phyloP scores from a whole-genome alignment of 2,329 filamentous ascomycete genomes.

The Microdochium nivale region DNA sequence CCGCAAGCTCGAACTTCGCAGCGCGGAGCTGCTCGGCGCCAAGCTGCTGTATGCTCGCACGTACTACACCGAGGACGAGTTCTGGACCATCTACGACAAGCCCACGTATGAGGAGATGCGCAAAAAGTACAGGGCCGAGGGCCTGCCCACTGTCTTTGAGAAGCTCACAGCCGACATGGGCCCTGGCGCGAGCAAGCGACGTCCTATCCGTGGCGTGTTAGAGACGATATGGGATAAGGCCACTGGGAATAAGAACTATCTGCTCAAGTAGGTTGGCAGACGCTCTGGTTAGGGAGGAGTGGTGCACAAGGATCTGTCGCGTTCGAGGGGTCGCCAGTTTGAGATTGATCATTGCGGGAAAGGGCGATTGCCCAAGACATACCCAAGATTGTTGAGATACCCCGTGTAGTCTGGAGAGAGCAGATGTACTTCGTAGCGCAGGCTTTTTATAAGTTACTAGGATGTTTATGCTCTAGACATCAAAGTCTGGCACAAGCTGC shows the following conservation, averaged over 20 bases:
- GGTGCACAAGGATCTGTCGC: too few species aligned
- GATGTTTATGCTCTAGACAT: not conserved
- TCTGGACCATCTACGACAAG: slow-evolving; percentile 42
- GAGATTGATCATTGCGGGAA: too few species aligned
- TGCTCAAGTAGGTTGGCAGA: slow-evolving; percentile 7
- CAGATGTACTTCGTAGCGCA: not conserved
- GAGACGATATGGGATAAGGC: slow-evolving; percentile 21
- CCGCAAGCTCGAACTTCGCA: slow-evolving; percentile 36
- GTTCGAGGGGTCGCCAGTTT: too few species aligned
- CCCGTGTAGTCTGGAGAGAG: too few species aligned
- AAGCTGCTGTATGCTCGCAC: slow-evolving; percentile 49
- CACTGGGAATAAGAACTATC: slow-evolving; percentile 17
- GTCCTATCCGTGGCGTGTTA: slow-evolving; percentile 15
- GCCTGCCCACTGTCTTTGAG: slow-evolving; percentile 40
- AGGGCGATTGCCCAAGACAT: too few species aligned
- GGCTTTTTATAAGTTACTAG: not conserved
- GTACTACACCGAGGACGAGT: slow-evolving; percentile 43
- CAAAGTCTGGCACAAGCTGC: not conserved
- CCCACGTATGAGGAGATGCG: slow-evolving; percentile 37
- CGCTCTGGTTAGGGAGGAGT: too few species aligned
- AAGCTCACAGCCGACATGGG: slow-evolving; percentile 35
- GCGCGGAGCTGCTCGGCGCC: slow-evolving; percentile 40
- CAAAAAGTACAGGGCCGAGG: slow-evolving; percentile 37
- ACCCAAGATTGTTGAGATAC: too few species aligned
- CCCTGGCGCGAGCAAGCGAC: slow-evolving; percentile 12